Conservation (phyloP, 1,284 basidiomycete genomes). For the Sutorius eximius region DNA sequence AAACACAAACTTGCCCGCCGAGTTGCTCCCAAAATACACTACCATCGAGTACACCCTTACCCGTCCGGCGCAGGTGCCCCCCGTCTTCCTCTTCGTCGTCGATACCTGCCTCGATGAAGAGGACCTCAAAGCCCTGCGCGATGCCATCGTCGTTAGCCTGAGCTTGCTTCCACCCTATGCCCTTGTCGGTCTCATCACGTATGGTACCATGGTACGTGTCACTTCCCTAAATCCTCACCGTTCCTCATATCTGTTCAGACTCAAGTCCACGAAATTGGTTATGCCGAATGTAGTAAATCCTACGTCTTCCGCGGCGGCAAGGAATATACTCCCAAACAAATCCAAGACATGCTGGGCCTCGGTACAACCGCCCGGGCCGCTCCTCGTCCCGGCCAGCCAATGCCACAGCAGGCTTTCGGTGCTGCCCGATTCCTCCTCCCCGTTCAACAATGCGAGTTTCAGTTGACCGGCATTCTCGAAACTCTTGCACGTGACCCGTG, state of each 20-base stretch:
- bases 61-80: slow-evolving; percentile 88
- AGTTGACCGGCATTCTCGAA: slow-evolving; percentile 93
- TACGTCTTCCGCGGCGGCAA: slow-evolving; percentile 99
- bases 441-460: slow-evolving; percentile 93
- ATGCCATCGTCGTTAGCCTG: slow-evolving; percentile 91
- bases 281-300: slow-evolving; percentile 94
- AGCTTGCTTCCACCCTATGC: slow-evolving; percentile 92
- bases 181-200: slow-evolving; percentile 94
- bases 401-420: slow-evolving; percentile 82
- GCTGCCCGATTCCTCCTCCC: slow-evolving; percentile 95
- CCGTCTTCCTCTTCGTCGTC: slow-evolving; percentile 95
- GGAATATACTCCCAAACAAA: slow-evolving; percentile 95
- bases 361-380: slow-evolving; percentile 71
- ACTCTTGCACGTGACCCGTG: slow-evolving; percentile 90
- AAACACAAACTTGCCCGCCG: slow-evolving; percentile 93
- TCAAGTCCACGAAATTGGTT: slow-evolving; percentile 98
- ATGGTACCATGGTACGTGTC: slow-evolving; percentile 86
- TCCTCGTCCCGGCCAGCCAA: slow-evolving; percentile 82
- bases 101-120: slow-evolving; percentile 98
- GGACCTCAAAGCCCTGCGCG: slow-evolving; percentile 92
- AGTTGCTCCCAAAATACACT: slow-evolving; percentile 96
- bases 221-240: no score
- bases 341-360: slow-evolving; percentile 97
- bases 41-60: slow-evolving; percentile 98
- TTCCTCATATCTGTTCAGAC: slow-evolving; percentile 52